A percentile compares a stretch with the other conserved stretches of the same genome.
Evolutionary conservation across 495 filamentous ascomycete genomes (phyloP).

Genomic region (Penicillium desertorum): DNA sequence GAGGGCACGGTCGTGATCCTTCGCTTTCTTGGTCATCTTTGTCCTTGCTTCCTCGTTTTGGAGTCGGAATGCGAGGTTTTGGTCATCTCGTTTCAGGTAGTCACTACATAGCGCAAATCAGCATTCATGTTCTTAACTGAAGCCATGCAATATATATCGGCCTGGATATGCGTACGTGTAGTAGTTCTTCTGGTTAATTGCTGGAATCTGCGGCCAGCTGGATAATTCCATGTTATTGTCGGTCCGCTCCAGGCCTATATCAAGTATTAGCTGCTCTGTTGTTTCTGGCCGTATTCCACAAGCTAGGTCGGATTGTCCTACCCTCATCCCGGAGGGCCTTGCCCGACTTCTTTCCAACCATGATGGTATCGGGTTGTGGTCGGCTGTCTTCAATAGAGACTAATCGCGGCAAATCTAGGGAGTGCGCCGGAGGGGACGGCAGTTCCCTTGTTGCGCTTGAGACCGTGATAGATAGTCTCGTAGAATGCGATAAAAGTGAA

Average conservation of each 20-base stretch:
- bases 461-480: background rate
- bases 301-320: slow-evolving; percentile 23
- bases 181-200: slow-evolving; percentile 99
- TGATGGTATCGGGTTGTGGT: slow-evolving; percentile 29
- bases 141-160: background rate
- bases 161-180: slow-evolving; percentile 76
- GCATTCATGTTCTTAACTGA: slow-evolving; percentile 1
- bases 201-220: slow-evolving; percentile 84
- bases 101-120: slow-evolving; percentile 56
- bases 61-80: slow-evolving; percentile 82
- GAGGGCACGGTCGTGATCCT: slow-evolving; percentile 81
- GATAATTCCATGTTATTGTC: slow-evolving; percentile 97
- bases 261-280: slow-evolving; percentile 3
- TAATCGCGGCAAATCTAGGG: slow-evolving; percentile 23
- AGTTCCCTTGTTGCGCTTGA: background rate
- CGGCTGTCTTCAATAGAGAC: slow-evolving; percentile 7
- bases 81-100: slow-evolving; percentile 97
- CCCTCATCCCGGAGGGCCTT: slow-evolving; percentile 66
- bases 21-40: slow-evolving; percentile 75
- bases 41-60: slow-evolving; percentile 81
- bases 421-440: slow-evolving; percentile 14
- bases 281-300: background rate
- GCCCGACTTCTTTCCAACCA: slow-evolving; percentile 66
- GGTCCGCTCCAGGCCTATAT: slow-evolving; percentile 81
- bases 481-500: background rate